These are phyloP conservation scores for Catharanthus roseus DNA, from an alignment of 257 asterid genomes.

Conservation along the genomic window DNA sequence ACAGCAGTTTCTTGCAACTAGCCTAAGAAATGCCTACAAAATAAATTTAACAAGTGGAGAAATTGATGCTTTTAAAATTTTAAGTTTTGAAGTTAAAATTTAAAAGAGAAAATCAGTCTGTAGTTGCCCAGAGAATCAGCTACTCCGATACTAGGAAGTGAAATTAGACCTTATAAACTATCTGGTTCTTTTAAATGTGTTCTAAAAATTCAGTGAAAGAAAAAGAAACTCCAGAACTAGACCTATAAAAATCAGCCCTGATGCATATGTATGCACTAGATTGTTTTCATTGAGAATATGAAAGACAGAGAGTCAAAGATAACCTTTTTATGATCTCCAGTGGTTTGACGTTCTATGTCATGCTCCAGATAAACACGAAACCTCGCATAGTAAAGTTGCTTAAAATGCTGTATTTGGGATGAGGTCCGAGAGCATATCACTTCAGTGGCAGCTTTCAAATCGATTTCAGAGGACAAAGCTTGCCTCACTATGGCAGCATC, in stretches of 20 bases:
- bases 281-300: not conserved
- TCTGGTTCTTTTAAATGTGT: not conserved
- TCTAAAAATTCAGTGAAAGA: not conserved
- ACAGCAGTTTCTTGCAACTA: not conserved
- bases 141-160: not conserved
- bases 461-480: slow-evolving; percentile 41
- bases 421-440: slow-evolving; percentile 87
- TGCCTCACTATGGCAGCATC: slow-evolving; percentile 66
- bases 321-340: slow-evolving; percentile 85
- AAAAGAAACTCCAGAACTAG: not conserved
- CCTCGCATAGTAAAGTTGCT: slow-evolving; percentile 53
- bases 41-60: not conserved
- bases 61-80: not conserved
- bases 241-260: not conserved
- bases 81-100: not conserved
- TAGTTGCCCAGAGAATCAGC: not conserved
- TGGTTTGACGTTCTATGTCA: slow-evolving; percentile 54
- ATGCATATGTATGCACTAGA: not conserved
- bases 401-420: slow-evolving; percentile 71
- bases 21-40: not conserved
- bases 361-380: slow-evolving; percentile 67
- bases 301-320: slow-evolving; percentile 7
- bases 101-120: not conserved
- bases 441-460: slow-evolving; percentile 80
- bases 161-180: not conserved